Evolutionary conservation across 805 yeast species (phyloP).

Genomic region (Candida ovalis): DNA sequence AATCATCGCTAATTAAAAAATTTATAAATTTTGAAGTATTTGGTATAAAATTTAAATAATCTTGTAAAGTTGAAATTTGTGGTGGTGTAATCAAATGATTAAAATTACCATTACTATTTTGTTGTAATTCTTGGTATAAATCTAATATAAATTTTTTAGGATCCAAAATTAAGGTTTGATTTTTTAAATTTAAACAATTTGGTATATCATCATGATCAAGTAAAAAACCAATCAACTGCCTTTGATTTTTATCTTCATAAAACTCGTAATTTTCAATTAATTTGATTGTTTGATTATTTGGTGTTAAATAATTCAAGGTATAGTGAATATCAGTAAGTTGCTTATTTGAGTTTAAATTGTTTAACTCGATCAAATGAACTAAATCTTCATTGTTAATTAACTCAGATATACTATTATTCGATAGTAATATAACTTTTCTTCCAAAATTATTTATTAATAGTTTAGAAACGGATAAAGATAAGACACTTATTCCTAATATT

Average conservation of each 20-base stretch:
- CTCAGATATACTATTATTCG: constrained; percentile 9
- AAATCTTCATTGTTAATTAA: constrained; percentile 9
- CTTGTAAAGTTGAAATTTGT: constrained; percentile 4
- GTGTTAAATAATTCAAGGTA: constrained; percentile 10
- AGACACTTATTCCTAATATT: constrained; percentile 10
- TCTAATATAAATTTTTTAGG: constrained; percentile 3
- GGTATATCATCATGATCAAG: constrained; percentile 1
- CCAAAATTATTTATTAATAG: constrained; percentile 9
- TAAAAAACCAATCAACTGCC: constrained; percentile 1
- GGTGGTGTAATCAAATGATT: constrained; percentile 12
- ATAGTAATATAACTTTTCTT: constrained; percentile 11
- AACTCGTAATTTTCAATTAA: constrained; percentile 10
- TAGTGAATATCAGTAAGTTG: constrained; percentile 9
- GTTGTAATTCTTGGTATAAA: constrained; percentile 7
- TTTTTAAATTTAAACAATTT: constrained; percentile 4
- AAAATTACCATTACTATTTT: constrained; percentile 1
- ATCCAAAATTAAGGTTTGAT: constrained; percentile 4
- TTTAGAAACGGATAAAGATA: constrained; percentile 9
- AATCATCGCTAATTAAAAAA: constrained; percentile 7
- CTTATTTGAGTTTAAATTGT: constrained; percentile 2
- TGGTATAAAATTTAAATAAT: constrained; percentile 9
- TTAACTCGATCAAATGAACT: constrained; percentile 13
- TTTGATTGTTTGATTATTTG: constrained; percentile 5
- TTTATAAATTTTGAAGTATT: constrained; percentile 10
- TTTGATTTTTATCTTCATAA: constrained; percentile 5